Conservation (phyloP, 2,329 filamentous ascomycete species). For the Aspergillus transmontanensis region DNA sequence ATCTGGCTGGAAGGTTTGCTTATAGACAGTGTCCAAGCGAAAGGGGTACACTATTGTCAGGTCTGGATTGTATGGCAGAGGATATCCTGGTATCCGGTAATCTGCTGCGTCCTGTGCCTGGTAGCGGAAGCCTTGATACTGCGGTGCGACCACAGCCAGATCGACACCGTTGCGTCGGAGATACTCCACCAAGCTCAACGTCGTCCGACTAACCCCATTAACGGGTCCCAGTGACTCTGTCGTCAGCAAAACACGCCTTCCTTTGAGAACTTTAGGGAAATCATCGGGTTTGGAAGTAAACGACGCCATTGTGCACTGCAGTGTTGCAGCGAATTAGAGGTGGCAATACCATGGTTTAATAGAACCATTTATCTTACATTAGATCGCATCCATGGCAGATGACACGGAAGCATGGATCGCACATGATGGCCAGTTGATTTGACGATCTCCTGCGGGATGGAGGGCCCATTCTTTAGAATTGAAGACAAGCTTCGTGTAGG, state of each 20-base stretch:
- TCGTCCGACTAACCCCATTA: slow-evolving; percentile 73
- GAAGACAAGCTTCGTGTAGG: slow-evolving; percentile 1
- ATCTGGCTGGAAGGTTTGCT: slow-evolving; percentile 65
- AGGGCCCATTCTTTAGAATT: neutral
- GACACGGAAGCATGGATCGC: neutral
- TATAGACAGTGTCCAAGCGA: slow-evolving; percentile 63
- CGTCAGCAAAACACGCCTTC: slow-evolving; percentile 66
- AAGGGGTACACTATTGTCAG: slow-evolving; percentile 71
- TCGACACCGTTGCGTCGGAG: slow-evolving; percentile 65
- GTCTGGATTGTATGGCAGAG: slow-evolving; percentile 71
- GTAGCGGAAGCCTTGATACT: slow-evolving; percentile 50
- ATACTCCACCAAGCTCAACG: slow-evolving; percentile 69
- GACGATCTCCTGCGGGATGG: slow-evolving; percentile 11
- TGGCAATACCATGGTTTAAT: neutral
- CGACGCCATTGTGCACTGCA: neutral
- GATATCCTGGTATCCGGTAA: slow-evolving; percentile 64
- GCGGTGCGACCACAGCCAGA: slow-evolving; percentile 68
- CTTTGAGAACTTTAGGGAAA: slow-evolving; percentile 54
- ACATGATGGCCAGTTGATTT: neutral
- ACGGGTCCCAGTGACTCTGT: slow-evolving; percentile 73
- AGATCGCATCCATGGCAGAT: neutral
- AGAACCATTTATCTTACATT: neutral
- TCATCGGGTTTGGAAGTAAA: neutral
- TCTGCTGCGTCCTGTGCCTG: slow-evolving; percentile 7
- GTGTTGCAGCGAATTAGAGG: neutral